Percentiles rank a stretch among this genome's conserved stretches.
Evolutionary conservation across 371 early-diverging fungal species (phyloP).

Genomic region (Syncephalastrum sp.): DNA sequence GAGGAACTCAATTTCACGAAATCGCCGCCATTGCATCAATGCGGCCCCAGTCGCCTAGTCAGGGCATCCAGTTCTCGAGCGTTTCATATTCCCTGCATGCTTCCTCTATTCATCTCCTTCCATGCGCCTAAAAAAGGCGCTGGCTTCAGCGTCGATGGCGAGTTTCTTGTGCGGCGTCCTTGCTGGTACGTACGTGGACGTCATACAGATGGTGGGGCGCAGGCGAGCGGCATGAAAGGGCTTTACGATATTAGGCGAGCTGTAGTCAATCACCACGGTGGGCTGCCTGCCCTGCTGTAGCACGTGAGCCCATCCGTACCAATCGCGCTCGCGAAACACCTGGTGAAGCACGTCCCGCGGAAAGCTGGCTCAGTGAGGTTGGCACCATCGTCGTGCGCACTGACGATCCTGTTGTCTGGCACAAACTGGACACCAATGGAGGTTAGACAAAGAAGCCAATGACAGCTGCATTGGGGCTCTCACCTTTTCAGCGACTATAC

Average conservation of each 20-base stretch:
- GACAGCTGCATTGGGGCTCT: no score
- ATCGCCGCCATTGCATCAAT: conserved; percentile 78
- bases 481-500: no score
- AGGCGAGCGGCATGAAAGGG: conserved; percentile 99
- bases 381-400: conserved; percentile 59
- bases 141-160: conserved; percentile 70
- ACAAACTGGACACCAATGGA: conserved; percentile 17
- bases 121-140: conserved; percentile 91
- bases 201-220: conserved; percentile 95
- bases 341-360: conserved; percentile 49
- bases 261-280: conserved; percentile 90
- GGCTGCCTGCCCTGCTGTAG: conserved; percentile 2
- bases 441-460: no score
- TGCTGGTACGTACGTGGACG: conserved; percentile 93
- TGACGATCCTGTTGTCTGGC: conserved; percentile 37
- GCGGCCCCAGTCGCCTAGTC: conserved; percentile 58
- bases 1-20: no score
- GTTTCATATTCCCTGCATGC: background rate
- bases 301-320: conserved; percentile 32
- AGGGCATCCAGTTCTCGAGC: no score
- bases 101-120: conserved; percentile 66
- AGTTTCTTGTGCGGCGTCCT: conserved; percentile 56
- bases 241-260: conserved; percentile 99
- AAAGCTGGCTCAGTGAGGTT: conserved; percentile 61
- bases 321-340: conserved; percentile 33